A percentile compares a stretch with the other conserved stretches of the same genome.
Evolutionary conservation across 768 basidiomycete genomes (phyloP).

Genomic region (Amanita pseudoporphyria): DNA sequence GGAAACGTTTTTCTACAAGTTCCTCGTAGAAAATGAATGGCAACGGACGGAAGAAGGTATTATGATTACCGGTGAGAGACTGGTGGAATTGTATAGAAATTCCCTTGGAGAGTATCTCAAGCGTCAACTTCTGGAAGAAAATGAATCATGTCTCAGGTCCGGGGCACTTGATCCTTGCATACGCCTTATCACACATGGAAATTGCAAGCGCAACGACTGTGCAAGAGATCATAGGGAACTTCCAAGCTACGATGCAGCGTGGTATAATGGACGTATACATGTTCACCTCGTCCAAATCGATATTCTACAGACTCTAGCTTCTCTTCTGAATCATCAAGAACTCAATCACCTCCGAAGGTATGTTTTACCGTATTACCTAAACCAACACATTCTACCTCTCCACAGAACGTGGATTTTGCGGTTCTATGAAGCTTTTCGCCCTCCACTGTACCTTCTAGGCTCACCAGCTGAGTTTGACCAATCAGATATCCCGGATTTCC

Average conservation of each 20-base stretch:
- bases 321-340: slow-evolving; percentile 10
- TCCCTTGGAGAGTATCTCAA: slow-evolving; percentile 19
- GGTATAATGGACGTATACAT: slow-evolving; percentile 32
- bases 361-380: background rate
- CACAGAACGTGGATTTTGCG: slow-evolving; percentile 34
- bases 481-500: slow-evolving; percentile 28
- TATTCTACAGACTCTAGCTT: slow-evolving; percentile 28
- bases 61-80: background rate
- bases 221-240: slow-evolving; percentile 24
- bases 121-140: slow-evolving; percentile 21
- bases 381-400: slow-evolving; percentile 3
- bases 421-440: slow-evolving; percentile 41
- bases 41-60: background rate
- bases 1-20: background rate
- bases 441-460: slow-evolving; percentile 38
- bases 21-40: background rate
- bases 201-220: slow-evolving; percentile 26
- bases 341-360: background rate
- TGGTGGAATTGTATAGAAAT: slow-evolving; percentile 11
- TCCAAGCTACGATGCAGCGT: slow-evolving; percentile 13
- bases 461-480: slow-evolving; percentile 25
- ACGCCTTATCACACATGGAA: slow-evolving; percentile 17
- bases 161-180: slow-evolving; percentile 21
- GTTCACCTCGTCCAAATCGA: slow-evolving; percentile 40
- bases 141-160: slow-evolving; percentile 26